Percentiles rank a stretch among this genome's conserved stretches.
phyloP scores from a whole-genome alignment of 2,329 filamentous ascomycete genomes.

The Cladobotryum mycophilum region DNA sequence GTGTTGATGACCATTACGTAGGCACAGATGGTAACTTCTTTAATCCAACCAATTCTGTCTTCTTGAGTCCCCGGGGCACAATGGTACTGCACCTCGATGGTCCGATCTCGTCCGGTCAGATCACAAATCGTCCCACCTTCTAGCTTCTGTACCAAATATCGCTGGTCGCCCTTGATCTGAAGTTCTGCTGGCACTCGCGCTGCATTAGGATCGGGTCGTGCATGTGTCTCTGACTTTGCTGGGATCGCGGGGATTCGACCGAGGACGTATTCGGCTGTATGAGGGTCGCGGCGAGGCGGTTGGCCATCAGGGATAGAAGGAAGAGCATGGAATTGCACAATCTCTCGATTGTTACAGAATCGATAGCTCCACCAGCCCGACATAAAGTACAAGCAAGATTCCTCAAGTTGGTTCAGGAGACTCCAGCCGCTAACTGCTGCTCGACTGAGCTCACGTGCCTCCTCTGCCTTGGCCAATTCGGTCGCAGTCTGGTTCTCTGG shows the following conservation, averaged over 20 bases:
- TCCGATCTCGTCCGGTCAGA: constrained; percentile 72
- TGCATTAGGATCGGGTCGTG: constrained; percentile 18
- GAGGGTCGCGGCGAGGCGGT: constrained; percentile 70
- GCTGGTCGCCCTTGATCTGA: constrained; percentile 74
- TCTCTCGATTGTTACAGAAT: constrained; percentile 83
- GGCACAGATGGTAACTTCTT: constrained; percentile 83
- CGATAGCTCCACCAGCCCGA: constrained; percentile 95
- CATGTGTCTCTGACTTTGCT: constrained; percentile 18
- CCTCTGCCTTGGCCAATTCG: constrained; percentile 62
- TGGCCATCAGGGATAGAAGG: constrained; percentile 60
- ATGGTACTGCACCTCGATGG: constrained; percentile 74
- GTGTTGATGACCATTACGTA: constrained; percentile 94
- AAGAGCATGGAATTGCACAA: constrained; percentile 85
- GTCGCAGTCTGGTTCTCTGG: constrained; percentile 60
- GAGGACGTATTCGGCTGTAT: constrained; percentile 69
- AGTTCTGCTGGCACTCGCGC: constrained; percentile 52
- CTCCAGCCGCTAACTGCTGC: constrained; percentile 76
- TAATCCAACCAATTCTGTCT: constrained; percentile 85
- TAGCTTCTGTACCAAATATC: constrained; percentile 79
- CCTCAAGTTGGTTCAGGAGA: constrained; percentile 69
- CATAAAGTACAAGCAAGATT: constrained; percentile 75
- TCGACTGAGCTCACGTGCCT: constrained; percentile 71
- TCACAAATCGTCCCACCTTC: constrained; percentile 79
- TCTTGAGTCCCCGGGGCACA: constrained; percentile 68
- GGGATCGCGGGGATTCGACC: constrained; percentile 46